Percentiles rank a stretch among this genome's conserved stretches.
Conservation (phyloP, 352 stramenopile species). For the Globisporangium solare region DNA sequence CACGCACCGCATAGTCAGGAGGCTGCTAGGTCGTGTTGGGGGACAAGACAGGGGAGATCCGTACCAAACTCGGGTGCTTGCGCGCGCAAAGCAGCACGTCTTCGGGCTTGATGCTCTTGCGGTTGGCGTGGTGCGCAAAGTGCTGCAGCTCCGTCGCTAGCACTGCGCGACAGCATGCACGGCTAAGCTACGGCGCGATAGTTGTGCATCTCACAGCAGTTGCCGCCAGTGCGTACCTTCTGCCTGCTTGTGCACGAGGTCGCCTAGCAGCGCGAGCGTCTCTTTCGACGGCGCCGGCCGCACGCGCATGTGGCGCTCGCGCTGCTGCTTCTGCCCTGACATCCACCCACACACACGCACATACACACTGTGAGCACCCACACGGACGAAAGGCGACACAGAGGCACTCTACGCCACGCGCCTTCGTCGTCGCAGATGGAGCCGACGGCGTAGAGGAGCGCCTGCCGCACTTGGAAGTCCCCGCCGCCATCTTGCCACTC, state of each 20-base stretch:
- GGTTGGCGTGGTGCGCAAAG: conserved; percentile 64
- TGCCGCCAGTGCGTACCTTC: conserved; percentile 31
- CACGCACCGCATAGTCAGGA: background rate
- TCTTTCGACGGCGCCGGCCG: conserved; percentile 57
- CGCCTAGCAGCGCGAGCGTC: conserved; percentile 54
- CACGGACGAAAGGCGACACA: background rate
- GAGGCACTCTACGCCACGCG: conserved; percentile 6
- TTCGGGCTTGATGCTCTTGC: conserved; percentile 70
- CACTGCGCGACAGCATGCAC: conserved; percentile 23
- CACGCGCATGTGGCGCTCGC: conserved; percentile 29
- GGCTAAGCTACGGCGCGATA: background rate
- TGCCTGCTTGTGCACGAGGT: conserved; percentile 56
- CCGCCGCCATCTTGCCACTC: background rate
- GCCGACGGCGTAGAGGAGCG: conserved; percentile 61
- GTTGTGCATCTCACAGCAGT: background rate
- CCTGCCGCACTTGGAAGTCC: conserved; percentile 74
- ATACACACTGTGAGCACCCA: background rate
- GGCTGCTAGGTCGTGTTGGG: background rate
- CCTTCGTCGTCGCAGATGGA: conserved; percentile 65
- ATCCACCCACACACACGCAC: background rate
- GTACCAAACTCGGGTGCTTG: conserved; percentile 57
- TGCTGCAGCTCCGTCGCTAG: conserved; percentile 73
- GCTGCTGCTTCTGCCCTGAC: conserved; percentile 49
- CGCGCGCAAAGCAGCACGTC: conserved; percentile 60
- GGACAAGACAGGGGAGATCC: background rate